Percentiles rank a stretch among this genome's conserved stretches.
Evolutionary conservation across 2,329 filamentous ascomycete genomes (phyloP).

Genomic region (Pseudofabraea citricarpa): DNA sequence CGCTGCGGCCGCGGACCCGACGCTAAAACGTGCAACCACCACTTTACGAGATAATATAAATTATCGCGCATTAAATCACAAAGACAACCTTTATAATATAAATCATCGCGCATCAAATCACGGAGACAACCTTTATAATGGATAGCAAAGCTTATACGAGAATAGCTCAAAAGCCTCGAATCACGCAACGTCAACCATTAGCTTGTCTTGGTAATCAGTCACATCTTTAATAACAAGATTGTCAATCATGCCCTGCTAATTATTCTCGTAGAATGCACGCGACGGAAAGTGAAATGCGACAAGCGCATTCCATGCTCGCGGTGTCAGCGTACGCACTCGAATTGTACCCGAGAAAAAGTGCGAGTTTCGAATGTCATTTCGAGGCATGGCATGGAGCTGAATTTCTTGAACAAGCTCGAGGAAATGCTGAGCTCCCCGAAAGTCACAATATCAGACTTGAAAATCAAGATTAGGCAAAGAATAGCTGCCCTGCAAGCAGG

Average conservation of each 20-base stretch:
- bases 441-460: neutral
- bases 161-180: neutral
- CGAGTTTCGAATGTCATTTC: neutral
- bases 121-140: no score
- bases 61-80: no score
- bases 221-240: neutral
- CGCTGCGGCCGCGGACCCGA: no score
- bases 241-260: no score
- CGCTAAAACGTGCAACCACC: no score
- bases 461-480: neutral
- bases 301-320: constrained; percentile 15
- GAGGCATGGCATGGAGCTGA: neutral
- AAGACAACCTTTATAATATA: no score
- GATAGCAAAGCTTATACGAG: no score
- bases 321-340: constrained; percentile 3
- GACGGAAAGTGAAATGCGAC: constrained; percentile 16
- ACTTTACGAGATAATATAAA: no score
- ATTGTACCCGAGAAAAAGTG: neutral
- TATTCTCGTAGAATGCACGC: constrained; percentile 11
- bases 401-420: neutral
- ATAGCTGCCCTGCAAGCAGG: neutral
- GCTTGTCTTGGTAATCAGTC: neutral
- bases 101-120: no score
- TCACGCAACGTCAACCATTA: constrained; percentile 1
- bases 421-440: neutral